These are phyloP conservation scores for Penicillium bovifimosum DNA, from an alignment of 495 filamentous ascomycete species.

Conservation along the genomic window DNA sequence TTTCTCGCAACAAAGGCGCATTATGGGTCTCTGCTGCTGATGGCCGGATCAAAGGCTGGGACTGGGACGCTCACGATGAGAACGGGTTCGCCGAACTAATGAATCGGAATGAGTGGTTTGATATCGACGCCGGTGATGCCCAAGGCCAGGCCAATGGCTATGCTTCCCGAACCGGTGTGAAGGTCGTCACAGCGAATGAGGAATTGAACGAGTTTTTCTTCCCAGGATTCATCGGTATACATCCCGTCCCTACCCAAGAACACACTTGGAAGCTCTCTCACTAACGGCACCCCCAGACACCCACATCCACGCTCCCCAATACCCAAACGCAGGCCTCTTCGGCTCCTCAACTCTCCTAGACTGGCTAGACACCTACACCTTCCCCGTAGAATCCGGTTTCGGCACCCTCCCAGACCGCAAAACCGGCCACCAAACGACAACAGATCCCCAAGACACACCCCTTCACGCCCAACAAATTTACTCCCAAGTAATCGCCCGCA, in stretches of 20 bases:
- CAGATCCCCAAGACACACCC: slow-evolving; percentile 6
- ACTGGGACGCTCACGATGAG: slow-evolving; percentile 27
- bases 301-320: slow-evolving; percentile 88
- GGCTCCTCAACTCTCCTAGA: slow-evolving; percentile 81
- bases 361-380: slow-evolving; percentile 92
- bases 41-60: slow-evolving; percentile 51
- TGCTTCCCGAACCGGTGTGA: slow-evolving; percentile 6
- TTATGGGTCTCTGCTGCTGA: slow-evolving; percentile 55
- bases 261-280: background rate
- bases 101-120: slow-evolving; percentile 39
- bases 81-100: slow-evolving; percentile 32
- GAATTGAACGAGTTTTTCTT: slow-evolving; percentile 66
- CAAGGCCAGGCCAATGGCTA: background rate
- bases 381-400: slow-evolving; percentile 77
- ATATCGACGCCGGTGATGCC: background rate
- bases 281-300: slow-evolving; percentile 54
- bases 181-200: slow-evolving; percentile 24
- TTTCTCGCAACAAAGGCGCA: slow-evolving; percentile 44
- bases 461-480: slow-evolving; percentile 56
- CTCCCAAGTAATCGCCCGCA: slow-evolving; percentile 63
- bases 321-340: slow-evolving; percentile 86
- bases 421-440: background rate
- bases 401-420: slow-evolving; percentile 9
- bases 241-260: background rate
- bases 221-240: slow-evolving; percentile 77